Percentiles rank a stretch among this genome's conserved stretches.
Evolutionary conservation across 208 protist genomes (phyloP).

Genomic region (Wallacemonas sp.): DNA sequence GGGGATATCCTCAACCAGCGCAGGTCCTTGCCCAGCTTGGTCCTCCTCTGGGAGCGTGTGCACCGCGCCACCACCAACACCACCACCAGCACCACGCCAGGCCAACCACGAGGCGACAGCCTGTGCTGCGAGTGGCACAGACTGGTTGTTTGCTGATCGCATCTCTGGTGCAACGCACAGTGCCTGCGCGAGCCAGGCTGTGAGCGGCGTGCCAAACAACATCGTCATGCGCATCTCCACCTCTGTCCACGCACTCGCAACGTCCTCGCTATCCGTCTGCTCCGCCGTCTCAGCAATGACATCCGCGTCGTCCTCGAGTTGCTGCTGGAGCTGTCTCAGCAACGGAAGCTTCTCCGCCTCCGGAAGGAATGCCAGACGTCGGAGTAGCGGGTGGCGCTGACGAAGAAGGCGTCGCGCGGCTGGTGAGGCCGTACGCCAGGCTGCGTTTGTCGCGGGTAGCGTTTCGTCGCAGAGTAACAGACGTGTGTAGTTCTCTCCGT

Average conservation of each 20-base stretch:
- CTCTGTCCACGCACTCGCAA: neutral
- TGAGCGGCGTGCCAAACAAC: neutral
- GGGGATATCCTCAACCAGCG: neutral
- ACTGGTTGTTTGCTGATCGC: no score
- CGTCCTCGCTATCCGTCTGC: neutral
- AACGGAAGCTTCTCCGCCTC: neutral
- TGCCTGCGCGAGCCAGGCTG: neutral
- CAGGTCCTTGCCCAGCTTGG: neutral
- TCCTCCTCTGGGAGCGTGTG: neutral
- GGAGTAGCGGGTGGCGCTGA: constrained; percentile 29
- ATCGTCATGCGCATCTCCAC: neutral
- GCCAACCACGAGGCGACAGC: neutral
- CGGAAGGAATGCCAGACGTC: constrained; percentile 7
- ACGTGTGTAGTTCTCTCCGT: constrained; percentile 46
- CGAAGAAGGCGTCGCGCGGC: constrained; percentile 15
- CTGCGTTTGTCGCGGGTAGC: constrained; percentile 15
- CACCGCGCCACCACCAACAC: neutral
- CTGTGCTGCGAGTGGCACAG: neutral
- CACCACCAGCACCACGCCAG: neutral
- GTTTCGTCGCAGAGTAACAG: constrained; percentile 26
- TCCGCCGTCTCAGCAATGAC: neutral
- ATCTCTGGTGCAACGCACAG: neutral
- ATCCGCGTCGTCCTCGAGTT: neutral
- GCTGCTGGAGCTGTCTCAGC: neutral
- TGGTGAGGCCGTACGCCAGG: constrained; percentile 17